phyloP scores from a whole-genome alignment of 2,329 filamentous ascomycete species.

The Sphaceloma murrayae region DNA sequence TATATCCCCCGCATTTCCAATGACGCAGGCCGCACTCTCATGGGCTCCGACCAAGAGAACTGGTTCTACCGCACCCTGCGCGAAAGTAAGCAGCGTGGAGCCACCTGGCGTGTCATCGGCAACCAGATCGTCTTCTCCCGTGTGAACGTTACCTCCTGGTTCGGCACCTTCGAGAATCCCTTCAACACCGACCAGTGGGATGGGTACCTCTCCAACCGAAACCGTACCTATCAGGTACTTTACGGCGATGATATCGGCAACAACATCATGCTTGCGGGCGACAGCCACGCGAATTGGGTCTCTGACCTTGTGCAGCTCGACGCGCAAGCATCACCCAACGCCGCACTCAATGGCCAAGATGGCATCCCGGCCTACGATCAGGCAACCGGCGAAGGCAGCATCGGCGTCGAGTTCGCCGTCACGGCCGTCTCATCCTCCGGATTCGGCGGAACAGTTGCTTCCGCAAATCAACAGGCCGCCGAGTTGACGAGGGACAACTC shows the following conservation, averaged over 20 bases:
- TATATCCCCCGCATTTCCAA: constrained; percentile 55
- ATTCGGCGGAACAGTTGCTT: constrained; percentile 44
- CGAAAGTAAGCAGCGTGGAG: constrained; percentile 48
- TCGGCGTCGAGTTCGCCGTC: constrained; percentile 49
- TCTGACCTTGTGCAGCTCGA: constrained; percentile 37
- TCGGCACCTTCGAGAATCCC: constrained; percentile 34
- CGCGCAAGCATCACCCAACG: constrained; percentile 28
- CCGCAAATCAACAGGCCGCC: constrained; percentile 39
- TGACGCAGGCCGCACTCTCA: constrained; percentile 57
- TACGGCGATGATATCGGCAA: constrained; percentile 61
- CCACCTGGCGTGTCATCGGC: constrained; percentile 61
- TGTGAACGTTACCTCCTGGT: constrained; percentile 40
- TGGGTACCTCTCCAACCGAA: constrained; percentile 60
- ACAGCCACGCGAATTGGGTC: constrained; percentile 56
- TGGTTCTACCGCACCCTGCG: constrained; percentile 55
- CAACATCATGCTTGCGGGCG: constrained; percentile 63
- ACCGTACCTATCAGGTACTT: constrained; percentile 58
- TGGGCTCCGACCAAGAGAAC: constrained; percentile 63
- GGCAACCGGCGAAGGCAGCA: constrained; percentile 32
- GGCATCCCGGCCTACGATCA: constrained; percentile 27
- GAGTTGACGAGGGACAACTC: constrained; percentile 41
- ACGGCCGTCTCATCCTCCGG: constrained; percentile 55
- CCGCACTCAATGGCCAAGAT: constrained; percentile 20
- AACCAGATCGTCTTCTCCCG: constrained; percentile 60
- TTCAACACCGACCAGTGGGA: constrained; percentile 52